These are phyloP conservation scores for Beauveria sp. DNA, from an alignment of 2,329 filamentous ascomycete genomes.

Conservation along the genomic window DNA sequence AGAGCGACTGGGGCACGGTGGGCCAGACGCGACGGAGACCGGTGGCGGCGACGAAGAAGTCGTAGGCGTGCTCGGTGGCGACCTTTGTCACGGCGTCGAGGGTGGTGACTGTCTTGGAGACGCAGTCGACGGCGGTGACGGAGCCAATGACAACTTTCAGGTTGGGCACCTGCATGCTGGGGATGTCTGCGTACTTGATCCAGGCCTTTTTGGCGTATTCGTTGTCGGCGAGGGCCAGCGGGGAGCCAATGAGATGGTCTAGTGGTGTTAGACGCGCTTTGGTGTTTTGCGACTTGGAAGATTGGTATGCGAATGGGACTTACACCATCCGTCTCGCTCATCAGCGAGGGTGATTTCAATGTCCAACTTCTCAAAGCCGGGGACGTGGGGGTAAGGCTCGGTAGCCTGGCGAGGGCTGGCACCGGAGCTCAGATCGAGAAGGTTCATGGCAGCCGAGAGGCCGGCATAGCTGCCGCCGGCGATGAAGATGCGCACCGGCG, in stretches of 20 bases:
- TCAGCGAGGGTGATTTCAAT: slow-evolving; percentile 68
- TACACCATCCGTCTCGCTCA: slow-evolving; percentile 78
- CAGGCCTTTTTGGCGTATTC: slow-evolving; percentile 61
- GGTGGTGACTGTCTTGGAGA: slow-evolving; percentile 51
- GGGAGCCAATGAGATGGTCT: slow-evolving; percentile 72
- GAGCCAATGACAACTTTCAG: slow-evolving; percentile 60
- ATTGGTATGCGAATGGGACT: slow-evolving; percentile 19
- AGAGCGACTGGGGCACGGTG: slow-evolving; percentile 60
- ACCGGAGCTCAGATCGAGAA: slow-evolving; percentile 58
- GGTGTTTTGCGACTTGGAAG: not conserved
- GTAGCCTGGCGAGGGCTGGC: slow-evolving; percentile 38
- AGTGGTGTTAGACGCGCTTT: slow-evolving; percentile 8
- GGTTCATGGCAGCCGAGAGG: slow-evolving; percentile 56
- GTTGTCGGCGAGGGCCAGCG: slow-evolving; percentile 59
- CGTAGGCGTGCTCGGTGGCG: slow-evolving; percentile 46
- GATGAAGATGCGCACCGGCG: slow-evolving; percentile 51
- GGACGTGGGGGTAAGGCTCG: slow-evolving; percentile 30
- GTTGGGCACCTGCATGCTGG: slow-evolving; percentile 54
- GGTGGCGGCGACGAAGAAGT: slow-evolving; percentile 67
- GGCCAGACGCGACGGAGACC: slow-evolving; percentile 65
- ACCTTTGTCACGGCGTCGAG: slow-evolving; percentile 38
- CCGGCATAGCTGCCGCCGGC: slow-evolving; percentile 68
- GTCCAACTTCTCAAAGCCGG: slow-evolving; percentile 39
- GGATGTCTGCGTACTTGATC: slow-evolving; percentile 60
- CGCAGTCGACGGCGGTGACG: slow-evolving; percentile 51